Percentiles rank a stretch among this genome's conserved stretches.
phyloP scores from a whole-genome alignment of 2,329 filamentous ascomycete genomes.

The Neofusicoccum umdonicola region DNA sequence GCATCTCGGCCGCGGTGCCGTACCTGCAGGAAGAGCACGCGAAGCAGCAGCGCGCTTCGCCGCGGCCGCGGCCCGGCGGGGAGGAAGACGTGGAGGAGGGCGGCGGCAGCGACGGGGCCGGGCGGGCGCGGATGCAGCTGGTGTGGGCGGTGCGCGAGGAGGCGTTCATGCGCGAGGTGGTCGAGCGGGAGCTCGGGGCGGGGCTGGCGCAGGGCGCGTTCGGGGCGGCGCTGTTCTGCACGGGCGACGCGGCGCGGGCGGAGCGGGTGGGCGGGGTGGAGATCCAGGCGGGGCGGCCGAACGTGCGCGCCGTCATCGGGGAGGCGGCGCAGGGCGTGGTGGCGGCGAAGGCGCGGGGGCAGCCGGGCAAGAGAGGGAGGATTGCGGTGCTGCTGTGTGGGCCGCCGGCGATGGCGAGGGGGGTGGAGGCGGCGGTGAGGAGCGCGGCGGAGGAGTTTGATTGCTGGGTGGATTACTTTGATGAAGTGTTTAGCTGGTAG shows the following conservation, averaged over 20 bases:
- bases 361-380: slow-evolving; percentile 25
- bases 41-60: not conserved
- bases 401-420: slow-evolving; percentile 46
- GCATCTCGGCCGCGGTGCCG: slow-evolving; percentile 33
- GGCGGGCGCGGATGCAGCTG: slow-evolving; percentile 25
- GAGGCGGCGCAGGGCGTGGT: slow-evolving; percentile 25
- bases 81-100: not conserved
- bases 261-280: not conserved
- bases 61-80: not conserved
- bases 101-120: not conserved
- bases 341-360: slow-evolving; percentile 21
- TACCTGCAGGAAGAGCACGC: slow-evolving; percentile 24
- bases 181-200: slow-evolving; percentile 24
- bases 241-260: not conserved
- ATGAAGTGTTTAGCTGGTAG: slow-evolving; percentile 49
- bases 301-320: slow-evolving; percentile 37
- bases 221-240: slow-evolving; percentile 17
- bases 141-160: slow-evolving; percentile 37
- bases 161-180: slow-evolving; percentile 27
- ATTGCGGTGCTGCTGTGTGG: slow-evolving; percentile 48
- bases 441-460: slow-evolving; percentile 34
- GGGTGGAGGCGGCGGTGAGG: slow-evolving; percentile 42
- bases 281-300: slow-evolving; percentile 34
- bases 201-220: slow-evolving; percentile 29
- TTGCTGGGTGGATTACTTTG: slow-evolving; percentile 43